Conservation (phyloP, 306 rosid genomes). For the Adenanthera pavonina region DNA sequence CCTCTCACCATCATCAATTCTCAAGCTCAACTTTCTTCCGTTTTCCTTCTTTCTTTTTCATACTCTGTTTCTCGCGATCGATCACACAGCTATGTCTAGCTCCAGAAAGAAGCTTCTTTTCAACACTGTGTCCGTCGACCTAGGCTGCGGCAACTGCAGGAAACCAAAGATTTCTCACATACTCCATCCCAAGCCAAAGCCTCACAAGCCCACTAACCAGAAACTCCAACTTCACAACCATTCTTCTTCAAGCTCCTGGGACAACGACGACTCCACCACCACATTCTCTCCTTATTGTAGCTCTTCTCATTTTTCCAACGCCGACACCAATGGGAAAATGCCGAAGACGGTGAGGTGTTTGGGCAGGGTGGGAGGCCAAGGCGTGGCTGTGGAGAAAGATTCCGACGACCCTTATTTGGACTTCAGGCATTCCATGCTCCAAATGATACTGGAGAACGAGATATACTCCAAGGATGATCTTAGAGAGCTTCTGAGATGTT, state of each 20-base stretch:
- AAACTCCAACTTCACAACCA: slow-evolving; percentile 43
- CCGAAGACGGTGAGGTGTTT: slow-evolving; percentile 52
- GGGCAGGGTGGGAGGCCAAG: slow-evolving; percentile 73
- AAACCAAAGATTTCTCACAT: slow-evolving; percentile 55
- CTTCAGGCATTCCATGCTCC: slow-evolving; percentile 87
- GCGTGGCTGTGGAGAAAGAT: slow-evolving; percentile 90
- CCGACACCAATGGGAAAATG: slow-evolving; percentile 19
- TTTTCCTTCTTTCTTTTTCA: slow-evolving; percentile 20
- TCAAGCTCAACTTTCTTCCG: not conserved
- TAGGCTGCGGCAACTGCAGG: slow-evolving; percentile 80
- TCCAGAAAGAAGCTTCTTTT: slow-evolving; percentile 59
- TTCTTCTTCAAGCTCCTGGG: slow-evolving; percentile 43
- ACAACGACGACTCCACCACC: slow-evolving; percentile 42
- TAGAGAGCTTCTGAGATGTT: slow-evolving; percentile 75
- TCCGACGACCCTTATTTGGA: slow-evolving; percentile 94
- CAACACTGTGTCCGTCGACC: slow-evolving; percentile 64
- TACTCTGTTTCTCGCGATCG: not conserved
- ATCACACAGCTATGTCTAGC: slow-evolving; percentile 56
- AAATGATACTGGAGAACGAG: slow-evolving; percentile 94
- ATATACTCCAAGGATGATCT: slow-evolving; percentile 84
- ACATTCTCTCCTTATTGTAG: slow-evolving; percentile 51
- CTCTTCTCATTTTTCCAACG: not conserved
- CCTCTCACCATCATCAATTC: not conserved
- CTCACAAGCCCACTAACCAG: slow-evolving; percentile 45
- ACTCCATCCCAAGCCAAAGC: slow-evolving; percentile 64